A percentile compares a stretch with the other conserved stretches of the same genome.
Evolutionary conservation across 768 basidiomycete genomes (phyloP).

Genomic region (Phlebiopsis gigantea): DNA sequence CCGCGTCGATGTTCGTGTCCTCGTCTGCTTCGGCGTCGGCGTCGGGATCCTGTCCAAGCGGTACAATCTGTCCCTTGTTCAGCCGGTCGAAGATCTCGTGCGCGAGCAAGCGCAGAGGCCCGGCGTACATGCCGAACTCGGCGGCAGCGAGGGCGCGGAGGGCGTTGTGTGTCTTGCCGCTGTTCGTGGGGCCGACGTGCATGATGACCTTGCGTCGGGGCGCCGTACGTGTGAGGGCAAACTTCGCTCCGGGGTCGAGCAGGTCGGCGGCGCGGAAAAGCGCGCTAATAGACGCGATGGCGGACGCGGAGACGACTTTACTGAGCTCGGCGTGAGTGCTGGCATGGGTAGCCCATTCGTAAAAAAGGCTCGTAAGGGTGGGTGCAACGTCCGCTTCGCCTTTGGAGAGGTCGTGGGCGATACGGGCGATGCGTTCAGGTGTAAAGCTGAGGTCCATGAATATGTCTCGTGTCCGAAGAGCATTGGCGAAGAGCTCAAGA

Average conservation of each 20-base stretch:
- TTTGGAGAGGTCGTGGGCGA: constrained; percentile 32
- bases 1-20: constrained; percentile 31
- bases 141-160: constrained; percentile 83
- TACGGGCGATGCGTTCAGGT: constrained; percentile 38
- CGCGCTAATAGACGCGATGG: constrained; percentile 29
- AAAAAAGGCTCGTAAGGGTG: constrained; percentile 50
- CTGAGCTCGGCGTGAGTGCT: constrained; percentile 14
- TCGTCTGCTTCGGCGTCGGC: constrained; percentile 31
- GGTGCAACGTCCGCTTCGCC: constrained; percentile 33
- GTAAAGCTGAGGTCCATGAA: constrained; percentile 20
- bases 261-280: constrained; percentile 36
- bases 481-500: constrained; percentile 36
- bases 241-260: constrained; percentile 45
- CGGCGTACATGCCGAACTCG: constrained; percentile 73
- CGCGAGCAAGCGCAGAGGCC: constrained; percentile 88
- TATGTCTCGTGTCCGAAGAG: constrained; percentile 26
- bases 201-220: constrained; percentile 73
- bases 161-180: constrained; percentile 94
- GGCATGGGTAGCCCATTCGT: constrained; percentile 46
- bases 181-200: constrained; percentile 97
- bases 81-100: constrained; percentile 92
- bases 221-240: constrained; percentile 47
- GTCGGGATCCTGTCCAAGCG: constrained; percentile 51
- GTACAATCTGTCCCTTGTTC: constrained; percentile 85
- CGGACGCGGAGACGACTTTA: no score